A percentile compares a stretch with the other conserved stretches of the same genome.
phyloP scores from a whole-genome alignment of 768 basidiomycete species.

The Cubamyces sp. region DNA sequence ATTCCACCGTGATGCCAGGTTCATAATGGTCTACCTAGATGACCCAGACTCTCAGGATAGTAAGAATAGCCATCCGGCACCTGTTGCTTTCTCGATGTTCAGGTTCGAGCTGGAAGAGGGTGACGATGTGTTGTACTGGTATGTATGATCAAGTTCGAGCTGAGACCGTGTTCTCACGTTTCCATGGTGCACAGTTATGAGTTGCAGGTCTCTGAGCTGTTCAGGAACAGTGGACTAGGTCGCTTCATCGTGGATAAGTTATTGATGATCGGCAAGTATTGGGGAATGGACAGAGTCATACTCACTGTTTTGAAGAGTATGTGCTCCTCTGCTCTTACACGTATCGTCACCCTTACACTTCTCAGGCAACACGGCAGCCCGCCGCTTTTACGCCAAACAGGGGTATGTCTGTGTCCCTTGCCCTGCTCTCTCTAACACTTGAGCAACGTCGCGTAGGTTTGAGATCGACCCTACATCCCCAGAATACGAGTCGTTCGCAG shows the following conservation, averaged over 20 bases:
- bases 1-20: conserved; percentile 24
- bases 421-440: neutral
- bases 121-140: conserved; percentile 75
- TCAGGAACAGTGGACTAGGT: conserved; percentile 62
- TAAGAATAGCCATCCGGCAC: conserved; percentile 18
- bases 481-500: conserved; percentile 31
- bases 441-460: conserved; percentile 47
- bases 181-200: conserved; percentile 61
- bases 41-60: conserved; percentile 9
- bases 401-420: conserved; percentile 48
- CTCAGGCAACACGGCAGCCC: conserved; percentile 50
- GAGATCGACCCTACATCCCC: conserved; percentile 57
- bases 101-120: conserved; percentile 73
- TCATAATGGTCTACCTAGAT: conserved; percentile 4
- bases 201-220: conserved; percentile 56
- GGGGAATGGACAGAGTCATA: conserved; percentile 69
- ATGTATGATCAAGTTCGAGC: neutral
- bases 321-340: conserved; percentile 4
- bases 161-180: neutral
- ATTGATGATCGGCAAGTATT: conserved; percentile 51
- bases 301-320: conserved; percentile 80
- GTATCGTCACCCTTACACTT: conserved; percentile 3
- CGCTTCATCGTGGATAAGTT: conserved; percentile 54
- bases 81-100: conserved; percentile 57
- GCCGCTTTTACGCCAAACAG: conserved; percentile 53